These are phyloP conservation scores for Chlorella sp. DNA, from an alignment of 139 green algal species.

Conservation along the genomic window DNA sequence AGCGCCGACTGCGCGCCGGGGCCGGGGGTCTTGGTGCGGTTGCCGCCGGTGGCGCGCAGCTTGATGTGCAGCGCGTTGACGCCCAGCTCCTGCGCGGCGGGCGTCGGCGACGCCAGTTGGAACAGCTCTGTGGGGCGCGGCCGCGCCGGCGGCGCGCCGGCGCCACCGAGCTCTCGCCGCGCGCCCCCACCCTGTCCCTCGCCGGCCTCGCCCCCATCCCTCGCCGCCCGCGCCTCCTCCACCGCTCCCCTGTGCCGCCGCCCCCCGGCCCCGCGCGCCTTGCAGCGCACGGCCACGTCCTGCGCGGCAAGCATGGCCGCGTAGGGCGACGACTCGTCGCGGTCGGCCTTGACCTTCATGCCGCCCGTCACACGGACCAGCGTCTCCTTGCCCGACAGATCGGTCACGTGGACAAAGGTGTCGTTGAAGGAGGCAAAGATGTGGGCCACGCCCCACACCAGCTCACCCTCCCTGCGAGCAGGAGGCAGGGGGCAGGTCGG, in stretches of 20 bases:
- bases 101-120: too few relatives aligned
- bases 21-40: constrained; percentile 99
- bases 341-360: constrained; percentile 99
- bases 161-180: too few relatives aligned
- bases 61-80: constrained; percentile 99
- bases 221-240: background rate
- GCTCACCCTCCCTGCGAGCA: constrained; percentile 86
- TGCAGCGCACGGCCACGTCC: constrained; percentile 95
- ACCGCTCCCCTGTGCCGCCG: background rate
- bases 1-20: constrained; percentile 97
- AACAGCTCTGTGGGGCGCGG: too few relatives aligned
- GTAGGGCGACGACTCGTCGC: constrained; percentile 99
- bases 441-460: constrained; percentile 98
- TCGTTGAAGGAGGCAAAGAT: constrained; percentile 99
- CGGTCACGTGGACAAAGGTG: constrained; percentile 99
- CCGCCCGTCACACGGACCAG: constrained; percentile 95
- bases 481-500: constrained; percentile 32
- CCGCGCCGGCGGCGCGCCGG: too few relatives aligned
- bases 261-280: constrained; percentile 66
- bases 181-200: background rate
- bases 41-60: constrained; percentile 97
- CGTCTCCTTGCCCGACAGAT: constrained; percentile 99
- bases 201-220: background rate
- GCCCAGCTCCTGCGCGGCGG: constrained; percentile 97
- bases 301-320: constrained; percentile 99